These are phyloP conservation scores for Arthromyces matolae DNA, from an alignment of 768 basidiomycete species.

Conservation along the genomic window DNA sequence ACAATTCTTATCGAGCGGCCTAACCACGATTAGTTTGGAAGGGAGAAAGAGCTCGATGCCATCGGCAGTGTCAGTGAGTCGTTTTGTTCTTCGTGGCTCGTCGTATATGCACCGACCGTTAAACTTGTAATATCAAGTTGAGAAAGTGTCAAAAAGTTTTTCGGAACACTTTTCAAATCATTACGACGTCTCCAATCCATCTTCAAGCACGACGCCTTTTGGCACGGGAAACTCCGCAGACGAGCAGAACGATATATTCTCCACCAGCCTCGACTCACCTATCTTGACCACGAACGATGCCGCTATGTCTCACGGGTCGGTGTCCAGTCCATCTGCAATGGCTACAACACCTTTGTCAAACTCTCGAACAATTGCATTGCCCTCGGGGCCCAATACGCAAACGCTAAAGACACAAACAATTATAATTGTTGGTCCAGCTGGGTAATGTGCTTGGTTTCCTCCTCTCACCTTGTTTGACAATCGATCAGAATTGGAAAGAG, in stretches of 20 bases:
- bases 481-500: conserved; percentile 68
- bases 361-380: conserved; percentile 41
- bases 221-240: conserved; percentile 29
- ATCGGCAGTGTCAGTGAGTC: conserved; percentile 64
- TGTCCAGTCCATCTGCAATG: conserved; percentile 21
- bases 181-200: conserved; percentile 36
- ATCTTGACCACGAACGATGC: conserved; percentile 1
- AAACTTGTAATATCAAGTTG: conserved; percentile 28
- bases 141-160: conserved; percentile 54
- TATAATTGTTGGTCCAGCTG: conserved; percentile 60
- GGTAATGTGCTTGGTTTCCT: conserved; percentile 33
- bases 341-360: conserved; percentile 33
- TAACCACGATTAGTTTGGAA: conserved; percentile 49
- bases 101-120: not conserved
- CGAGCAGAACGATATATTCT: conserved; percentile 40
- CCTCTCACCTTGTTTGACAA: not conserved
- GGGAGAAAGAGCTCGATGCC: conserved; percentile 65
- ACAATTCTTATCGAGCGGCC: not conserved
- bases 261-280: conserved; percentile 41
- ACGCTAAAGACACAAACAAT: conserved; percentile 54
- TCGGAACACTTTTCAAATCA: conserved; percentile 47
- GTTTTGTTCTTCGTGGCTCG: not conserved
- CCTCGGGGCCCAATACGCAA: conserved; percentile 37
- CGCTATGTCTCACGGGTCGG: conserved; percentile 8
- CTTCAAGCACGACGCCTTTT: conserved; percentile 33